Evolutionary conservation across 257 asterid genomes (phyloP).

Genomic region (Datura wrightii): DNA sequence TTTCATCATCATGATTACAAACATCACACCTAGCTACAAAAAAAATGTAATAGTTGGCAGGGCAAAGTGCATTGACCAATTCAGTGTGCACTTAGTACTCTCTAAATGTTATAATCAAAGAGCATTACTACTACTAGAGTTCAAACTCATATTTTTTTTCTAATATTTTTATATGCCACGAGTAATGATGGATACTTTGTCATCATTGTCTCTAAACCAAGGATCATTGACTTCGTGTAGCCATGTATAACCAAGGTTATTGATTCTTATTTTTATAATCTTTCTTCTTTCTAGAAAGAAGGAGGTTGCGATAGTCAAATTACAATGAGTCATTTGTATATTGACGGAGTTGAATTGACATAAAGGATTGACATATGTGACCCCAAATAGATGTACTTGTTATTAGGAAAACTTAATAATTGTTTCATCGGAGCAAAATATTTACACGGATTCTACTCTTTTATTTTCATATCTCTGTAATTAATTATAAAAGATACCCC

Average conservation of each 20-base stretch:
- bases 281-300: not conserved
- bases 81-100: constrained; percentile 3
- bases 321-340: not conserved
- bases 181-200: not conserved
- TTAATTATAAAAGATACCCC: no score
- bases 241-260: not conserved
- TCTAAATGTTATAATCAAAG: not conserved
- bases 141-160: not conserved
- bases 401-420: no score
- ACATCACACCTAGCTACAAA: constrained; percentile 11
- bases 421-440: no score
- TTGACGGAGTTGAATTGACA: not conserved
- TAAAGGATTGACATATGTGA: not conserved
- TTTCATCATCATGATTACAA: not conserved
- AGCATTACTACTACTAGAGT: constrained; percentile 6
- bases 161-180: not conserved
- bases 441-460: no score
- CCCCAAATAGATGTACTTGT: not conserved
- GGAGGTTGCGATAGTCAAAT: not conserved
- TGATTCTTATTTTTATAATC: not conserved
- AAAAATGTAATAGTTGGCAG: constrained; percentile 8
- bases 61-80: constrained; percentile 14
- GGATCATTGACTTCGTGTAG: not conserved
- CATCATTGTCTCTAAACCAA: not conserved
- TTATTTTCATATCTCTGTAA: no score